Conservation (phyloP, 352 stramenopile genomes). For the Globisporangium carolinianum region DNA sequence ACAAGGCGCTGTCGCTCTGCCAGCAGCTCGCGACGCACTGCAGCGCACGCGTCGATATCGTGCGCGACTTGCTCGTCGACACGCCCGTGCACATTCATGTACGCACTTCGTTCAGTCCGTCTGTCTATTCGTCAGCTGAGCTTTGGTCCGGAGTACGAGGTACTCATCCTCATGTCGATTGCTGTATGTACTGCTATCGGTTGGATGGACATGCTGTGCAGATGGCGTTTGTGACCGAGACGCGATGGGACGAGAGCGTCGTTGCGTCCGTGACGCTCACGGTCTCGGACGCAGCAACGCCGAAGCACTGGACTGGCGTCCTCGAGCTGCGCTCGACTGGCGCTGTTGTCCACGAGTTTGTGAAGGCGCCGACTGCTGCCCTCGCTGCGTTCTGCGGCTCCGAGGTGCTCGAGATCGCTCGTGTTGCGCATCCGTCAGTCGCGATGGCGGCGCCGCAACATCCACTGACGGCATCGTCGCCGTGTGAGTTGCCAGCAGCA, state of each 20-base stretch:
- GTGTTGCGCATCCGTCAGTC: background rate
- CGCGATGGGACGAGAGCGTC: conserved; percentile 50
- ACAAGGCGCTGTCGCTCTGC: conserved; percentile 24
- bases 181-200: background rate
- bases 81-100: conserved; percentile 55
- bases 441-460: background rate
- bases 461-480: too few species aligned
- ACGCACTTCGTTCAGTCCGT: conserved; percentile 4
- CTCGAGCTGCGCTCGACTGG: conserved; percentile 49
- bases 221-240: conserved; percentile 58
- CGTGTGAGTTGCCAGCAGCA: background rate
- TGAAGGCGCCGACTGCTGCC: conserved; percentile 29
- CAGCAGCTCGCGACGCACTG: conserved; percentile 26
- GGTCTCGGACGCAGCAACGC: background rate
- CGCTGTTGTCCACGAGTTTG: conserved; percentile 34
- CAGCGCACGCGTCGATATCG: conserved; percentile 21
- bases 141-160: background rate
- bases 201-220: conserved; percentile 9
- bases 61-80: conserved; percentile 51
- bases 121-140: background rate
- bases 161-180: background rate
- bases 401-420: conserved; percentile 2
- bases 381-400: conserved; percentile 29
- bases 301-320: conserved; percentile 22
- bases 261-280: conserved; percentile 37